Base-by-base conservation (phyloP, 805 yeast species). In the Myxozyma geophila region DNA sequence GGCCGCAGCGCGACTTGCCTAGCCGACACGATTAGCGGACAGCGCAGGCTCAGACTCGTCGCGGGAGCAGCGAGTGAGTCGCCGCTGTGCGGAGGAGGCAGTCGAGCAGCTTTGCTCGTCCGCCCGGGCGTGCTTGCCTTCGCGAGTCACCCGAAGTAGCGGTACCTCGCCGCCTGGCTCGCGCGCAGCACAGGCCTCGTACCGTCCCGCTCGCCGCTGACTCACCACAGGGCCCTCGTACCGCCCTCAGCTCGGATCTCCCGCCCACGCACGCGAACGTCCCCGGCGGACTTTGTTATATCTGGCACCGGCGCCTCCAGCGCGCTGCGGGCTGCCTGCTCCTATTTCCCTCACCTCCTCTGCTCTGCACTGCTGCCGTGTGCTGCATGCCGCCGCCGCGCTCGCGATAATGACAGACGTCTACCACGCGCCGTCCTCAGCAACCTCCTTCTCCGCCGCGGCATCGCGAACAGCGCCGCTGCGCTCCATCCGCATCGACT, bases 401-500 rank as follows among this genome's bases (percentile, higher is more conserved):
- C 46, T 2, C n/a, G 35, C 7, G 39, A 40, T 28, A n/a, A 53
- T 53, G 57, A 39, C 57, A 53, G 57, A 53, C 48, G 51, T 43
- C 33, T 39, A 33, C 37, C 46, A 47, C 47, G 13, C 28, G 47
- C 44, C 59, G 4, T 19, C 44, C 43, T 23, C 51, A 48, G 36
- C 50, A 44, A 17, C 48, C 28, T 12, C 51, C 46, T 49, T 19
- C 40, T 13, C 56, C 35, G 46, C 52, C 28, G 52, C 50, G 28
- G 46, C 53, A 52, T 52, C 52, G 17, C 53, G 41, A 23, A 28
- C 54, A 8, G 48, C 58, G 8, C 21, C 50, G 15, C 36, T 47
- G 39, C 56, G 48, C 37, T 43, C 54, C 36, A 53, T 62, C 40
- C 56, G 66, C 35, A 63, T 63, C 28, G 62, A 61, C 53, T 61